These are phyloP conservation scores for Saccharata proteae DNA, from an alignment of 2,329 filamentous ascomycete genomes.

Conservation along the genomic window DNA sequence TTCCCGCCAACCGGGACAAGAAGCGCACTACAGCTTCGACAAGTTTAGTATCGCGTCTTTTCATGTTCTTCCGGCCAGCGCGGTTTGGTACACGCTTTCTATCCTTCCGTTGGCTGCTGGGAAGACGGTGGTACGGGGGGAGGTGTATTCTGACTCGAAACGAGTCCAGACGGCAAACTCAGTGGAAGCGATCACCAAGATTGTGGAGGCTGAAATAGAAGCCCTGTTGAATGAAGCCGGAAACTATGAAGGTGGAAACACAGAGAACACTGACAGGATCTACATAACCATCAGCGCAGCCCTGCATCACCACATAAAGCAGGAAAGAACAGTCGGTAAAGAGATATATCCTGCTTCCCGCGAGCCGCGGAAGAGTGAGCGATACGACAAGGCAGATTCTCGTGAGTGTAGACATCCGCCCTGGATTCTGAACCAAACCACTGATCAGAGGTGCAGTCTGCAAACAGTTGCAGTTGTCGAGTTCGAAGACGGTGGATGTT, in stretches of 20 bases:
- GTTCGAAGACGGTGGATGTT: conserved; percentile 1
- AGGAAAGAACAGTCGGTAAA: conserved; percentile 14
- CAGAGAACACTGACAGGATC: conserved; percentile 3
- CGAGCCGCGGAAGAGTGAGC: conserved; percentile 11
- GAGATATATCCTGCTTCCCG: conserved; percentile 16
- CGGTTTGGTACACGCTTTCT: conserved; percentile 11
- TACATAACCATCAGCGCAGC: conserved; percentile 10
- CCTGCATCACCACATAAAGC: conserved; percentile 15
- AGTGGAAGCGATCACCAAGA: conserved; percentile 1
- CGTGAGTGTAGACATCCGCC: conserved; percentile 7
- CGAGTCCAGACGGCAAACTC: conserved; percentile 1
- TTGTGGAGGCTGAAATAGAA: conserved; percentile 9
- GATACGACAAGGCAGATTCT: conserved; percentile 14
- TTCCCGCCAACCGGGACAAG: neutral
- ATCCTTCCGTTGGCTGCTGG: conserved; percentile 8
- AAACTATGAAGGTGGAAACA: conserved; percentile 4
- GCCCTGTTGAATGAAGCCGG: conserved; percentile 7
- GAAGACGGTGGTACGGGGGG: conserved; percentile 8
- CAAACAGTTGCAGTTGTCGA: conserved; percentile 5
- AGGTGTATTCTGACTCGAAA: conserved; percentile 9
- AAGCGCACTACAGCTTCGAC: conserved; percentile 2
- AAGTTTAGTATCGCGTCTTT: conserved; percentile 6
- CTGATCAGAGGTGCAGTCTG: conserved; percentile 2
- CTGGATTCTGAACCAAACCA: neutral
- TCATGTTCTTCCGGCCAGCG: conserved; percentile 5